Evolutionary conservation across 2,329 filamentous ascomycete genomes (phyloP), one percentile per base, ranked within the genome.

Genomic region (Hypoxylon sp.): DNA sequence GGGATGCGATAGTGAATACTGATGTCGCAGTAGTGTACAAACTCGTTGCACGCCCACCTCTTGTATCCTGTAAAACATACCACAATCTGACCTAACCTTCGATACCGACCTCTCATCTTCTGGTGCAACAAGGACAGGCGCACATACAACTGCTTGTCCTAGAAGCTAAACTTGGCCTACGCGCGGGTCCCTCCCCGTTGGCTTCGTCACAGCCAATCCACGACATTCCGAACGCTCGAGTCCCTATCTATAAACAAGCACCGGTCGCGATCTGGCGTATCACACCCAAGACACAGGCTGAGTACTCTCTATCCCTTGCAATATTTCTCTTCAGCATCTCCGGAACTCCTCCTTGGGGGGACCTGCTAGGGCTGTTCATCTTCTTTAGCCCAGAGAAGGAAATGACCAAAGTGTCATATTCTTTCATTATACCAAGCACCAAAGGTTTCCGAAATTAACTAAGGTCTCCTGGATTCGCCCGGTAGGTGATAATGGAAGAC

Each of bases 401-500:
- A 41, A 41, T n/a, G 14, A 17, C 36, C n/a, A 17, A 41, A 41
- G 36, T 7, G 34, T 49, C 23, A 14, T n/a, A 32, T 32, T 50
- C 14, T 50, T 10, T 13, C 14, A 17, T 9, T 50, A 17, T 25
- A 5, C 19, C 6, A 2, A 21, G n/a, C 19, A 36, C 5, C 19
- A 52, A 32, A 23, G n/a, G 28, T 17, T 43, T 14, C n/a, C 14
- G 36, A 13, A 34, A 21, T 7, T 17, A 1, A 41, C 13, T 14
- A 17, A 32, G 11, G 43, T 17, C 21, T 23, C 7, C 23, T 23
- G 13, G 30, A 17, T 45, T 30, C 2, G 14, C 19, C 32, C 4
- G 28, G 14, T 2, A 51, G 14, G 13, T n/a, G 5, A 56, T 7
- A 17, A 68, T 66, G 63, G 62, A 56, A 5, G 51, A 60, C 17